Conservation (phyloP, 2,329 filamentous ascomycete species). For the Nannizziopsis barbatae region DNA sequence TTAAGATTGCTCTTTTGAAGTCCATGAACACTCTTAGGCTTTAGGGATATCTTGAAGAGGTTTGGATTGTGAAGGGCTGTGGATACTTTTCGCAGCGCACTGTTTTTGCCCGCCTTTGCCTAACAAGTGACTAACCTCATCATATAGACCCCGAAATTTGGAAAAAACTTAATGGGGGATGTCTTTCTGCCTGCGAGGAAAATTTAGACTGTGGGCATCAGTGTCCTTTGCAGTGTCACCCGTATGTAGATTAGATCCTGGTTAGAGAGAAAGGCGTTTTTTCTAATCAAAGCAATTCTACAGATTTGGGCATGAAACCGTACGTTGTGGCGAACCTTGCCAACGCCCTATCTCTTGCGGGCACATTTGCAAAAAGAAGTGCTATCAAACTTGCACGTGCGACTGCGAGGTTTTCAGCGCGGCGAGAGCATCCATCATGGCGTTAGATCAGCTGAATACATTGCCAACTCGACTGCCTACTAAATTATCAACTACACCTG, state of each 20-base stretch:
- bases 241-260: constrained; percentile 27
- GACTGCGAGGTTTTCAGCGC: constrained; percentile 12
- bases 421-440: neutral
- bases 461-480: no score
- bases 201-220: constrained; percentile 41
- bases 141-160: constrained; percentile 42
- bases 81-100: no score
- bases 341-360: constrained; percentile 28
- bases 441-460: neutral
- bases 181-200: constrained; percentile 37
- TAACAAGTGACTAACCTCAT: constrained; percentile 4
- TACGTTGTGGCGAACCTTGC: constrained; percentile 30
- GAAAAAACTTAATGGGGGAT: constrained; percentile 44
- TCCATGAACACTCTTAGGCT: no score
- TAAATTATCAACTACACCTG: no score
- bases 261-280: neutral
- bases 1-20: no score
- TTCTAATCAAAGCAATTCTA: constrained; percentile 4
- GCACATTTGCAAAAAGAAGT: constrained; percentile 28
- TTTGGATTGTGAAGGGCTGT: no score
- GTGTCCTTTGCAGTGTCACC: constrained; percentile 45
- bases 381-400: constrained; percentile 27
- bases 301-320: constrained; percentile 29
- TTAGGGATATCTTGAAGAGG: no score
- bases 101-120: neutral